These are phyloP conservation scores for Pseudogymnoascus sp. DNA, from an alignment of 2,329 filamentous ascomycete genomes.

Conservation along the genomic window DNA sequence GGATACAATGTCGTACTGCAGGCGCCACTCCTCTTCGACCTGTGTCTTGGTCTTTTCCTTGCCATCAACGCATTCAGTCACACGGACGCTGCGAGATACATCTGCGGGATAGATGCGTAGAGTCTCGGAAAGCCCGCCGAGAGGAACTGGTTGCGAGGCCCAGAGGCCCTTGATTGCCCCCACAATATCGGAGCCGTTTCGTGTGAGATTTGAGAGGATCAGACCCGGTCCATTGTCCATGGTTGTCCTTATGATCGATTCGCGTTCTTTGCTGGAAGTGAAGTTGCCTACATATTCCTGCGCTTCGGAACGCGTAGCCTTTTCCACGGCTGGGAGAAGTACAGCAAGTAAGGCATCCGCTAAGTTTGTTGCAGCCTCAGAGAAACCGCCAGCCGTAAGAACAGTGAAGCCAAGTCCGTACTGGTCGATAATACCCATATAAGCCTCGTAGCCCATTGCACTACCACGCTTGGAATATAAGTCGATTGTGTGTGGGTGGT, in stretches of 20 bases:
- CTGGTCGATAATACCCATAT: not conserved
- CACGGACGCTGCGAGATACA: not conserved
- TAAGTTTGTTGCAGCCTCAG: not conserved
- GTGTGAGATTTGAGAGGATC: slow-evolving; percentile 1
- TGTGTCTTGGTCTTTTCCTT: not conserved
- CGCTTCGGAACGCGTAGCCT: not conserved
- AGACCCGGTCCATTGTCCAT: not conserved
- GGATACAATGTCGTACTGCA: not conserved
- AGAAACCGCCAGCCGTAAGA: not conserved
- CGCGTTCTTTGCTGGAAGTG: not conserved
- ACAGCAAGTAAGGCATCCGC: not conserved
- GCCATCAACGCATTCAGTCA: not conserved
- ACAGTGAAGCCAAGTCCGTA: not conserved
- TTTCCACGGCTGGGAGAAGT: not conserved
- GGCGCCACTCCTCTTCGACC: slow-evolving; percentile 1
- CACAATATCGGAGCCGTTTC: not conserved
- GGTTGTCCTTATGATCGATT: not conserved
- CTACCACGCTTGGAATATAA: slow-evolving; percentile 1
- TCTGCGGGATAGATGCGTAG: not conserved
- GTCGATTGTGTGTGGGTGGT: not conserved
- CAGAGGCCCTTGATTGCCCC: not conserved
- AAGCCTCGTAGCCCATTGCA: not conserved
- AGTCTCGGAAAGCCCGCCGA: not conserved
- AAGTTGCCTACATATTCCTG: not conserved
- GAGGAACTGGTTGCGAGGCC: not conserved